Base-by-base conservation (phyloP, 441 rosid species). In the Croton laevigatus region DNA sequence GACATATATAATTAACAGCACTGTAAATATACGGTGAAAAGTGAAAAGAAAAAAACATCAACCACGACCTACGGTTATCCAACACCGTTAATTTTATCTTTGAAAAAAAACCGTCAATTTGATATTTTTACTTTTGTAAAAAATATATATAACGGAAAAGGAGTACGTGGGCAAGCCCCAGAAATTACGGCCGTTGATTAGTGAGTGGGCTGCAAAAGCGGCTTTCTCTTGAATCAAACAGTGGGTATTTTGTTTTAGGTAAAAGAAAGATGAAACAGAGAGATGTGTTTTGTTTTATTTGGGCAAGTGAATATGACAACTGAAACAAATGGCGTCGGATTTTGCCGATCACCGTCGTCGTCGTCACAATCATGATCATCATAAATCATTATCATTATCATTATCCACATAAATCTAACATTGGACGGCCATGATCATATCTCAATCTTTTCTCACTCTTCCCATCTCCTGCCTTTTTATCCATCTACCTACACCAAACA, bases 131-230 rank as follows among this genome's bases (percentile, higher is more conserved):
- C 4, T 14, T 9, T 5, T 46, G 9, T n/a, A n/a, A 38, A 17
- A 11, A n/a, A 20, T 7, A 37, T 8, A 27, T 6, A 8, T 8
- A 44, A 44, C 6, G 55, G 57, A 17, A 59, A 58, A 45, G 0
- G 44, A 68, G 23, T 44, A 75, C 79, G 88, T 77, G 86, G 75
- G 62, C 76, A 65, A 44, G 32, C 60, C 73, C 78, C 80, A 27
- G 63, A 77, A 79, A 76, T 71, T 20, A 74, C 73, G 76, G 76
- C 84, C 86, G 86, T 75, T 59, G 74, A 75, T 72, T 37, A 54
- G 22, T 37, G 2, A 72, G 63, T 75, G 79, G 65, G 63, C 62
- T 51, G 62, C 58, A 73, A 78, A 76, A 80, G 68, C 46, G 69
- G 73, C 66, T 53, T 59, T 51, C 62, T 16, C 46, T 72, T 1